Conservation (phyloP, 441 rosid genomes). For the Gossypium schwendimanii region DNA sequence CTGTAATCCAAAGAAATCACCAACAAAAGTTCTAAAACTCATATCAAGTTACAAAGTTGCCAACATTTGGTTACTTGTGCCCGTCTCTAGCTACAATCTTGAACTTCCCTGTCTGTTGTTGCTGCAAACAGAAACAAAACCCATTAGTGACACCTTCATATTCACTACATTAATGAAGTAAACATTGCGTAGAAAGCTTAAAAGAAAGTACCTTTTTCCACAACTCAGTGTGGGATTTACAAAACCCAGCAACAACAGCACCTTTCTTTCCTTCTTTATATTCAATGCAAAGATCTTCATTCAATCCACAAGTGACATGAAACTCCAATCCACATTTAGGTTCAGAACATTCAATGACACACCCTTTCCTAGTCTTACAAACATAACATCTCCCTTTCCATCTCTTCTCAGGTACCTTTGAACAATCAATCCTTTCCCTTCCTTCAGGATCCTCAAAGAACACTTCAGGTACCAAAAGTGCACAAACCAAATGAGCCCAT, state of each 20-base stretch:
- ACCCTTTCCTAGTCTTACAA: slow-evolving; percentile 52
- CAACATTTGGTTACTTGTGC: background rate
- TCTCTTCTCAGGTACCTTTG: slow-evolving; percentile 49
- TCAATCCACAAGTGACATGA: slow-evolving; percentile 77
- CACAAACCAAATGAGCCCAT: slow-evolving; percentile 81
- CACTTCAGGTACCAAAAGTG: slow-evolving; percentile 75
- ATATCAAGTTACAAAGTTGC: background rate
- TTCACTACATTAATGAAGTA: background rate
- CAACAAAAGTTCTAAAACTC: background rate
- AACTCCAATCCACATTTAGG: slow-evolving; percentile 55
- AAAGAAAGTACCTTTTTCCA: slow-evolving; percentile 60
- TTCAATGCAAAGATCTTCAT: slow-evolving; percentile 65
- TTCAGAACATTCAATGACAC: slow-evolving; percentile 79
- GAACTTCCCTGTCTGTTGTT: slow-evolving; percentile 80
- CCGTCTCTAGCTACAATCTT: slow-evolving; percentile 75
- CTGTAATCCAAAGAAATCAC: background rate
- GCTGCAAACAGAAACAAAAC: slow-evolving; percentile 39
- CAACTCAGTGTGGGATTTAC: slow-evolving; percentile 55
- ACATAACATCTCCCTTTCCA: slow-evolving; percentile 56
- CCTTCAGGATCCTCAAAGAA: slow-evolving; percentile 81
- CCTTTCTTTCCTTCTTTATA: slow-evolving; percentile 56
- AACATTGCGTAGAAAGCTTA: background rate
- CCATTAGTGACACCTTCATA: background rate
- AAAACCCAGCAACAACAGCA: slow-evolving; percentile 75
- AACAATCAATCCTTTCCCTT: slow-evolving; percentile 63